These are phyloP conservation scores for Sindora glabra DNA, from an alignment of 306 rosid genomes.

Conservation along the genomic window DNA sequence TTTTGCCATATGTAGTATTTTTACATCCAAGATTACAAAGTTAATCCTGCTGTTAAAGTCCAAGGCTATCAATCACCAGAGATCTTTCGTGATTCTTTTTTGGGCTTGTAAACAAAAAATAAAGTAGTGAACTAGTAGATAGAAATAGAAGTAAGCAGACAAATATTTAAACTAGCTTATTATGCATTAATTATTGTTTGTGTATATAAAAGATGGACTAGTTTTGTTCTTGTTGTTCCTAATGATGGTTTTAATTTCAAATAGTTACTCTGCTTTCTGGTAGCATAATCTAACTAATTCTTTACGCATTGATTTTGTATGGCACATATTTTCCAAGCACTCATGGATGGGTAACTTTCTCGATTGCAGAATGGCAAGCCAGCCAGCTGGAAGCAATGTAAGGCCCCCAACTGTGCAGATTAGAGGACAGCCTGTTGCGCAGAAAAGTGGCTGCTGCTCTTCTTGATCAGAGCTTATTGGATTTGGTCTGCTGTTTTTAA, in stretches of 20 bases:
- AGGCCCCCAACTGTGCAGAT: slow-evolving; percentile 53
- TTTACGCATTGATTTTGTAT: neutral
- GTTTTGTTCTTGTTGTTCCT: no score
- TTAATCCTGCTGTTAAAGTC: no score
- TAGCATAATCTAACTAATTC: neutral
- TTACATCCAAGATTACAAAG: no score
- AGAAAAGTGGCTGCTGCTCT: slow-evolving; percentile 46
- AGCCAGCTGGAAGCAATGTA: slow-evolving; percentile 24
- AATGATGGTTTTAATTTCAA: no score
- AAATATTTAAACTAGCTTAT: neutral
- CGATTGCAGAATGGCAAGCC: slow-evolving; percentile 45
- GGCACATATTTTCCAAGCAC: neutral
- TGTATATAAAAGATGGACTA: no score
- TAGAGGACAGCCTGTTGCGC: slow-evolving; percentile 51
- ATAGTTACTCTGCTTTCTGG: no score
- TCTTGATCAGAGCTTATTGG: slow-evolving; percentile 19
- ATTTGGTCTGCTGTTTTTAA: slow-evolving; percentile 17
- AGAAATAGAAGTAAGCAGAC: neutral
- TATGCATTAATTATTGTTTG: neutral
- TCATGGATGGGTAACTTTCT: neutral
- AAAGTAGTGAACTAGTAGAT: neutral
- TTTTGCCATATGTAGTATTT: no score
- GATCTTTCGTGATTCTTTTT: no score
- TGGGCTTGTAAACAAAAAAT: neutral
- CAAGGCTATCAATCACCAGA: no score